phyloP scores from a whole-genome alignment of 2,329 filamentous ascomycete species.

The Trichoderma guizhouense region DNA sequence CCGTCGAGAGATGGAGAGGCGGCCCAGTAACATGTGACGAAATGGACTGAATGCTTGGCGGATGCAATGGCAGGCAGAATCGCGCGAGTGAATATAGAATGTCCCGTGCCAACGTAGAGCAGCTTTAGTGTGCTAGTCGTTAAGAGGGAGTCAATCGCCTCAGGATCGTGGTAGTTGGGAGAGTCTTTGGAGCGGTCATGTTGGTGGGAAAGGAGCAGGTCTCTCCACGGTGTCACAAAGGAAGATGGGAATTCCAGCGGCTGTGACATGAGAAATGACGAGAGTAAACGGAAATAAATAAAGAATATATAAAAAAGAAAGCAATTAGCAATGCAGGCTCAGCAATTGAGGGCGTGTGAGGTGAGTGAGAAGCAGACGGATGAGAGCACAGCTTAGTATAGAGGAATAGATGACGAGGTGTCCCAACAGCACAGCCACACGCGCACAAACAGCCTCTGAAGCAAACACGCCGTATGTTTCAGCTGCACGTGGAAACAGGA shows the following conservation, averaged over 20 bases:
- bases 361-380: background rate
- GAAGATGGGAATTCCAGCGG: conserved; percentile 33
- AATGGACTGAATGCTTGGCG: conserved; percentile 63
- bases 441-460: background rate
- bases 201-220: conserved; percentile 31
- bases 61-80: conserved; percentile 60
- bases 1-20: conserved; percentile 57
- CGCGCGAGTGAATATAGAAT: conserved; percentile 50
- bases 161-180: conserved; percentile 45
- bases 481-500: background rate
- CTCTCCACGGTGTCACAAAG: conserved; percentile 39
- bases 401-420: background rate
- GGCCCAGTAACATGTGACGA: conserved; percentile 84
- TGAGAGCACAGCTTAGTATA: background rate
- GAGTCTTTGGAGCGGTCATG: conserved; percentile 41
- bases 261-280: background rate
- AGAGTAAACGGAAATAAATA: background rate
- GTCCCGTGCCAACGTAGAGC: conserved; percentile 57
- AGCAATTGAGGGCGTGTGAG: background rate
- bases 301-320: background rate
- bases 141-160: conserved; percentile 46
- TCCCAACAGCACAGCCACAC: conserved; percentile 3
- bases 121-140: conserved; percentile 45
- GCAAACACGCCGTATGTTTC: background rate
- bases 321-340: background rate